phyloP scores from a whole-genome alignment of 2,329 filamentous ascomycete species.

The Lecanoromycetidae sp. region DNA sequence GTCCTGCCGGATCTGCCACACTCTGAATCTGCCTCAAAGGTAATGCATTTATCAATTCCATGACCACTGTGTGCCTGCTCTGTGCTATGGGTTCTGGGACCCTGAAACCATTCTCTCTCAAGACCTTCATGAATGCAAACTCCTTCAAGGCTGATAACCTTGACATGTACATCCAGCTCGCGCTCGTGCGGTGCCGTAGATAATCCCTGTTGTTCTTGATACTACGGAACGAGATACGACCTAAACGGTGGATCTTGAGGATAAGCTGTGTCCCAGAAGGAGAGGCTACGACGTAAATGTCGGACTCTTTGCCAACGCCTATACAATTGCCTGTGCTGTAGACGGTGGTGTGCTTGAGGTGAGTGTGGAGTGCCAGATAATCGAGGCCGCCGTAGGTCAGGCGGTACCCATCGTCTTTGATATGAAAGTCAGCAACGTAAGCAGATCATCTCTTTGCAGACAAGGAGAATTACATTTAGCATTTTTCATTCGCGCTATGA shows the following conservation, averaged over 20 bases:
- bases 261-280: constrained; percentile 51
- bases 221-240: constrained; percentile 90
- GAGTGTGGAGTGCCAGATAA: constrained; percentile 88
- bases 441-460: too few species aligned
- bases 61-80: constrained; percentile 90
- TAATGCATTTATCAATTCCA: constrained; percentile 86
- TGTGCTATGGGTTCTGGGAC: constrained; percentile 82
- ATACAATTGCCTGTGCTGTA: constrained; percentile 93
- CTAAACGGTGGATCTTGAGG: constrained; percentile 90
- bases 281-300: constrained; percentile 88
- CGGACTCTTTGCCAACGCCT: constrained; percentile 93
- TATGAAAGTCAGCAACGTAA: background rate
- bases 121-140: constrained; percentile 78
- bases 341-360: constrained; percentile 65
- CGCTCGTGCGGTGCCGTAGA: constrained; percentile 64
- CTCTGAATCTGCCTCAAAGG: constrained; percentile 78
- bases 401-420: constrained; percentile 74
- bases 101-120: constrained; percentile 72
- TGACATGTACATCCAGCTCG: constrained; percentile 97
- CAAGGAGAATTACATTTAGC: constrained; percentile 54
- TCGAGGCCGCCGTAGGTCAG: constrained; percentile 94
- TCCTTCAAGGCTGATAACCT: constrained; percentile 87
- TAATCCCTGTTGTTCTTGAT: constrained; percentile 96
- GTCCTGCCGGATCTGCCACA: constrained; percentile 67
- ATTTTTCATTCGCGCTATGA: constrained; percentile 89